Conservation (phyloP, 2,329 filamentous ascomycete genomes). For the Paecilomyces sp. region DNA sequence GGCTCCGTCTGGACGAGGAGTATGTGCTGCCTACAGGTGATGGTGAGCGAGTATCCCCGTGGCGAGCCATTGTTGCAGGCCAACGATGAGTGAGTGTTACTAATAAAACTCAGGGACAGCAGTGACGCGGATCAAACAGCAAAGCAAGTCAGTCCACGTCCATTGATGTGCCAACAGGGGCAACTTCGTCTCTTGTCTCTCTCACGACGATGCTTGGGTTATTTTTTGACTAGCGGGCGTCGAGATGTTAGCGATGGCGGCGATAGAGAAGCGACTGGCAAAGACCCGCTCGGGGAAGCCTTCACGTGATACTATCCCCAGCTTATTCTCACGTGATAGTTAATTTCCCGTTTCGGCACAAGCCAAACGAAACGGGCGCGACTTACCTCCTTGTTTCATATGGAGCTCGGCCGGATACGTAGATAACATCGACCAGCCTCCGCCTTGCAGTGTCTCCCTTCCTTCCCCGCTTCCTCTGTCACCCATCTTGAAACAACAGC, state of each 20-base stretch:
- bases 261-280: neutral
- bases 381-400: conserved; percentile 4
- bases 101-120: conserved; percentile 21
- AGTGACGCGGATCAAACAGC: conserved; percentile 10
- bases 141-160: conserved; percentile 16
- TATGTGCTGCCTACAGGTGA: conserved; percentile 83
- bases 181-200: neutral
- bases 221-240: neutral
- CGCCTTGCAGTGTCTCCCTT: neutral
- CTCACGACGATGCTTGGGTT: neutral
- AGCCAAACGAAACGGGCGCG: conserved; percentile 1
- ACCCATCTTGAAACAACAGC: neutral
- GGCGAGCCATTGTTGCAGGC: conserved; percentile 53
- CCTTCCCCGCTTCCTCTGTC: neutral
- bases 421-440: neutral
- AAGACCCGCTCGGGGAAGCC: neutral
- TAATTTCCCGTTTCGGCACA: conserved; percentile 4
- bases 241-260: neutral
- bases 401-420: neutral
- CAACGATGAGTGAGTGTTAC: conserved; percentile 46
- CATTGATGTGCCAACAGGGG: conserved; percentile 7
- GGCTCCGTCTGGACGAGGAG: conserved; percentile 60
- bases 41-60: conserved; percentile 72
- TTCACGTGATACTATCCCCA: neutral
- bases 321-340: neutral